phyloP scores from a whole-genome alignment of 2,329 filamentous ascomycete species.

The Fusarium sp. region DNA sequence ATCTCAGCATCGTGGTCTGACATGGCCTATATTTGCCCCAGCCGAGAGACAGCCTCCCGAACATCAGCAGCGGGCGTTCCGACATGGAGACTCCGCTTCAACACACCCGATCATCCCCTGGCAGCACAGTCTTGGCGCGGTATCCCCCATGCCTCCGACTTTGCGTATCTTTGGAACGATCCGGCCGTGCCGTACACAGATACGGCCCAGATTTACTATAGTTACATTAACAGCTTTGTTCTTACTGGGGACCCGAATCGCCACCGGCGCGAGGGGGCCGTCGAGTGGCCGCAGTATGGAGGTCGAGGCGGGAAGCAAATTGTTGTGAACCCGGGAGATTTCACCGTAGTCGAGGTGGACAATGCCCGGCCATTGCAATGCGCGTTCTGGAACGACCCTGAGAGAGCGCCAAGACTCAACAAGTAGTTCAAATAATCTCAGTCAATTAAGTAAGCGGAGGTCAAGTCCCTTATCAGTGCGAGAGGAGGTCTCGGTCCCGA shows the following conservation, averaged over 20 bases:
- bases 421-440: neutral
- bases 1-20: slow-evolving; percentile 19
- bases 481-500: neutral
- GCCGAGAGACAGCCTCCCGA: neutral
- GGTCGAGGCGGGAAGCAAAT: neutral
- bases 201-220: neutral
- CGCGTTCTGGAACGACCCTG: slow-evolving; percentile 12
- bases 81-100: slow-evolving; percentile 10
- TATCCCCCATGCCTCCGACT: slow-evolving; percentile 4
- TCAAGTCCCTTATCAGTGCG: neutral
- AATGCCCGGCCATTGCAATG: neutral
- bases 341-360: slow-evolving; percentile 4
- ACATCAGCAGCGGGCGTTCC: neutral
- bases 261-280: neutral
- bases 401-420: neutral
- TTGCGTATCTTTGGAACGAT: slow-evolving; percentile 8
- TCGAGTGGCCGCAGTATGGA: neutral
- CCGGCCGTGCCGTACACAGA: neutral
- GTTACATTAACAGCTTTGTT: neutral
- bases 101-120: slow-evolving; percentile 2
- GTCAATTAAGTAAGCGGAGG: neutral
- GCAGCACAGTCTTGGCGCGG: slow-evolving; percentile 8
- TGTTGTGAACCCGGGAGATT: slow-evolving; percentile 2
- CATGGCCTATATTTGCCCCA: slow-evolving; percentile 17
- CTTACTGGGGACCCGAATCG: slow-evolving; percentile 1